Base-by-base conservation (phyloP, 176 grass and related monocot species). In the Oryza meyeriana region DNA sequence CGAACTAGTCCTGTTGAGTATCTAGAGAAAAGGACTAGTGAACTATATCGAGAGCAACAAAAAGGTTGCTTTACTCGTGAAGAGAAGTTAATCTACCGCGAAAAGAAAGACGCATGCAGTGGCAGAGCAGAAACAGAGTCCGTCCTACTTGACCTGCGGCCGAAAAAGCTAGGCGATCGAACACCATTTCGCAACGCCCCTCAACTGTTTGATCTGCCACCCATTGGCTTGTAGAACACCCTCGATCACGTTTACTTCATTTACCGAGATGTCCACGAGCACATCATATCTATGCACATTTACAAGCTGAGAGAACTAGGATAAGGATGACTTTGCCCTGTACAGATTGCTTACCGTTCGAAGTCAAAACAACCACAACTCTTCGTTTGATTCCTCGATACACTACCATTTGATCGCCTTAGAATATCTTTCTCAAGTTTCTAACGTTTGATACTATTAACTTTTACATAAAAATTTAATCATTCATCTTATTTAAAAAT, bases 351-450 rank as follows among this genome's bases (percentile, higher is more conserved):
- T 74, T 20, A 64, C 38, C 36, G 17, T 0, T 8, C 2, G n/a
- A n/a, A 64, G 76, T 89, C 81, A 84, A 20, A 88, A 75, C 87
- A 83, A 84, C 69, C 76, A 72, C 24, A 29, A 61, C 44, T 66
- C 32, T 5, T 22, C 3, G 52, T 20, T 57, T 57, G 8, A 57
- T 57, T 18, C 18, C 2, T n/a, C 18, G 33, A 31, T 32, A 42
- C 35, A 26, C 1, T 4, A n/a, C 22, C 76, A 5, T 62, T 17
- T 64, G 5, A 50, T 50, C n/a, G n/a, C n/a, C n/a, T n/a, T 50
- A 50, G 38, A 1, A 40, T 5, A 40, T 1, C n/a, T n/a, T n/a
- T n/a, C n/a, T n/a, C n/a, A n/a, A n/a, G n/a, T n/a, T n/a, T n/a
- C n/a, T n/a, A n/a, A n/a, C n/a, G n/a, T n/a, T n/a, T n/a, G n/a